Percentiles rank a stretch among this genome's conserved stretches.
Evolutionary conservation across 495 filamentous ascomycete genomes (phyloP).

Genomic region (Staphylotrichum longicolle): DNA sequence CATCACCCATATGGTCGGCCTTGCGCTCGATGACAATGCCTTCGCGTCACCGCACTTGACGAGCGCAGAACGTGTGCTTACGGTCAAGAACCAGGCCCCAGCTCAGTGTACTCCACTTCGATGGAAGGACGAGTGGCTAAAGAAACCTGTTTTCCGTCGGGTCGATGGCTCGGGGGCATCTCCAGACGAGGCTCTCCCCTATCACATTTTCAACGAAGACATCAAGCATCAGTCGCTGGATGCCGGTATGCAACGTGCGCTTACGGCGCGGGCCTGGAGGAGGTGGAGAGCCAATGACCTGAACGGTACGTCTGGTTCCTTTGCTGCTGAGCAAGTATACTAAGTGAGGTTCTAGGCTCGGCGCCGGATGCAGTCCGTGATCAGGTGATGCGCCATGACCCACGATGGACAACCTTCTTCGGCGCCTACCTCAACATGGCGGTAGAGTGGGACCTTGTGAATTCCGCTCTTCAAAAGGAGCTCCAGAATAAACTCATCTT

Average conservation of each 20-base stretch:
- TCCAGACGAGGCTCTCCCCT: conserved; percentile 18
- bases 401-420: conserved; percentile 21
- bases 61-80: conserved; percentile 24
- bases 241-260: conserved; percentile 19
- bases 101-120: conserved; percentile 23
- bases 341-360: conserved; percentile 15
- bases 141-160: conserved; percentile 30
- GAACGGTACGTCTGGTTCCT: conserved; percentile 21
- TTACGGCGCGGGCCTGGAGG: conserved; percentile 20
- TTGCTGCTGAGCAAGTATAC: background rate
- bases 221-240: conserved; percentile 26
- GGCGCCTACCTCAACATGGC: background rate
- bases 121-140: conserved; percentile 31
- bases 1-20: conserved; percentile 23
- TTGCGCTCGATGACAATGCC: conserved; percentile 16
- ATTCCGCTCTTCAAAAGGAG: conserved; percentile 22
- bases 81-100: conserved; percentile 25
- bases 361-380: conserved; percentile 13
- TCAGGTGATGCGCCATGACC: conserved; percentile 30
- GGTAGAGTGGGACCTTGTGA: conserved; percentile 27
- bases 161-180: conserved; percentile 11
- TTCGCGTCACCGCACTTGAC: conserved; percentile 21
- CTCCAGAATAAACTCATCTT: conserved; percentile 21
- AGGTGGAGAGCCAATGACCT: conserved; percentile 23
- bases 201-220: conserved; percentile 24